Base-by-base conservation (phyloP, 371 early-diverging fungal species). In the Mucor irregularis region DNA sequence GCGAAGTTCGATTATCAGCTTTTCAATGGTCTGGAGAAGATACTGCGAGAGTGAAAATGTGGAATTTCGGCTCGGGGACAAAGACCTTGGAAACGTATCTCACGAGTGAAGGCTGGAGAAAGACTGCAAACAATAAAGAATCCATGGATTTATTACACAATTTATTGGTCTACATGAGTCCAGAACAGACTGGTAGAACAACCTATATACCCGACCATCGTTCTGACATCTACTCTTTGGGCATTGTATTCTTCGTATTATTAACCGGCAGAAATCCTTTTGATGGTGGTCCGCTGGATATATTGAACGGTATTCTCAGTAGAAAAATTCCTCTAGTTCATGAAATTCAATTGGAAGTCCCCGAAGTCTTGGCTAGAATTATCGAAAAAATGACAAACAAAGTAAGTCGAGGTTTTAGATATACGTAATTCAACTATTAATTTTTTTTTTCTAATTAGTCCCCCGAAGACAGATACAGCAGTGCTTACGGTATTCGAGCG, bases 321-420 rank as follows among this genome's bases (percentile, higher is more conserved):
- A 66, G 58, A 21, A 80, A 74, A 40, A 55, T 83, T 8, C 72
- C 78, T 0, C 57, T 74, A 5, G 61, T 80, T 16, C 61, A 74
- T 31, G 67, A 74, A 33, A 68, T 78, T 7, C 71, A 80, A n/a
- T 65, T 78, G 13, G 73, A 81, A 30, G 68, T 83, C 52, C 80
- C 83, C 4, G 69, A 70, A 17, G 58, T 81, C 1, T 46, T 83
- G 13, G 67, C 72, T 25, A 49, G 53, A 1, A 83, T 83, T 31
- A 63, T 83, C 16, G 74, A 78, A 49, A 83, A 80, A 58, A 80
- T 83, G 81, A 81, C 82, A 5, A 65, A 68, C 37, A 83, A 83
- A 71, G 83, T 78, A 60, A 28, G 7, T 3, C 30, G 2, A 34
- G n/a, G n/a, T 39, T 39, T 22, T 39, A 22, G 19, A 39, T 21